Percentiles rank a stretch among this genome's conserved stretches.
Conservation (phyloP, 2,329 filamentous ascomycete genomes). For the Exserohilum turcica region DNA sequence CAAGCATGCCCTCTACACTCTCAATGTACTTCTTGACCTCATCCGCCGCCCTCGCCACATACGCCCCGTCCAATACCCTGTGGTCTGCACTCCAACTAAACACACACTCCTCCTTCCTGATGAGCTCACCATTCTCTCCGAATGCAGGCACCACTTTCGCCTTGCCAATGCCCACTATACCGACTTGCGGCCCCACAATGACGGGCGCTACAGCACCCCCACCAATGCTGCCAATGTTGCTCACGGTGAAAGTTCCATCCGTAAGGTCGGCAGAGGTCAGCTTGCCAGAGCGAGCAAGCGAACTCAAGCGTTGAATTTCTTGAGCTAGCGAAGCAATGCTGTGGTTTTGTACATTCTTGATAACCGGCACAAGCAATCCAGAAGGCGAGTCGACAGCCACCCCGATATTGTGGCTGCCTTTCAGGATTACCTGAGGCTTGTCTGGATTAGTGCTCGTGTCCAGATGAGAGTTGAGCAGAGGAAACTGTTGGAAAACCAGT, state of each 20-base stretch:
- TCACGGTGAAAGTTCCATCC: slow-evolving; percentile 91
- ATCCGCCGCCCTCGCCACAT: slow-evolving; percentile 88
- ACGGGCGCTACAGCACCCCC: slow-evolving; percentile 91
- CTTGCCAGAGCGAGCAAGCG: slow-evolving; percentile 74
- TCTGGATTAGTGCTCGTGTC: slow-evolving; percentile 63
- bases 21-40: slow-evolving; percentile 79
- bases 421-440: slow-evolving; percentile 78
- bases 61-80: slow-evolving; percentile 90
- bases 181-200: slow-evolving; percentile 87
- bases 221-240: slow-evolving; percentile 94
- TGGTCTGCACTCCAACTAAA: slow-evolving; percentile 98
- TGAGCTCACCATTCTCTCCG: slow-evolving; percentile 59
- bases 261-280: slow-evolving; percentile 75
- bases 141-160: slow-evolving; percentile 84
- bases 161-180: slow-evolving; percentile 86
- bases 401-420: slow-evolving; percentile 90
- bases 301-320: slow-evolving; percentile 75
- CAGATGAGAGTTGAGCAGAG: slow-evolving; percentile 84
- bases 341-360: slow-evolving; percentile 78
- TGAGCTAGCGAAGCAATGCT: slow-evolving; percentile 78
- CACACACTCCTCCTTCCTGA: slow-evolving; percentile 80
- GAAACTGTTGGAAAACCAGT: slow-evolving; percentile 78
- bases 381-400: slow-evolving; percentile 91
- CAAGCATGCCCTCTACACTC: slow-evolving; percentile 83
- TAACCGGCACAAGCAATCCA: slow-evolving; percentile 88